Evolutionary conservation across 164 flowering plant genomes (phyloP).

Genomic region (Piper betle): DNA sequence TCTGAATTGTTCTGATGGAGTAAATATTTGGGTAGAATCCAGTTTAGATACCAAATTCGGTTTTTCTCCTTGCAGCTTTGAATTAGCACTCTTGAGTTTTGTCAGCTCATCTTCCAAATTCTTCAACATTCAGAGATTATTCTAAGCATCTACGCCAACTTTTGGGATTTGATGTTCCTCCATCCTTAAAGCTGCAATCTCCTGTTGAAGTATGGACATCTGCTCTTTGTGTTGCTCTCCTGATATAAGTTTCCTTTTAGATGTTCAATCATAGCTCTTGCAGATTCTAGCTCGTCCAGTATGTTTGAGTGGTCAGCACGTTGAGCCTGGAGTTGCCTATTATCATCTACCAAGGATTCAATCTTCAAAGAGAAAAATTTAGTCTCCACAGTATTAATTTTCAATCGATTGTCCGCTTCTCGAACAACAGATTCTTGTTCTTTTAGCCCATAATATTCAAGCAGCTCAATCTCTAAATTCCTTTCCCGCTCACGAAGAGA

Average conservation of each 20-base stretch:
- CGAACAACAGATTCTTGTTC: slow-evolving; percentile 60
- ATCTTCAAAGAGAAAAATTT: slow-evolving; percentile 57
- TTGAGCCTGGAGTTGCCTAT: slow-evolving; percentile 47
- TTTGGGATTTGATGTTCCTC: slow-evolving; percentile 22
- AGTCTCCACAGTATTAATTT: slow-evolving; percentile 54
- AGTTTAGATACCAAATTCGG: slow-evolving; percentile 41
- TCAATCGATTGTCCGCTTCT: slow-evolving; percentile 72
- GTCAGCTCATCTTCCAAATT: slow-evolving; percentile 37
- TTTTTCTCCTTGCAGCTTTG: slow-evolving; percentile 45
- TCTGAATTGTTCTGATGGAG: slow-evolving; percentile 42
- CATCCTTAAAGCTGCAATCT: slow-evolving; percentile 39
- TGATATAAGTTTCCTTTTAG: slow-evolving; percentile 44
- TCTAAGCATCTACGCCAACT: slow-evolving; percentile 14
- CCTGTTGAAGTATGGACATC: slow-evolving; percentile 41
- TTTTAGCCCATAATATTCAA: no score
- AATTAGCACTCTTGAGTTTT: slow-evolving; percentile 37
- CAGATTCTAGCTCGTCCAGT: slow-evolving; percentile 59
- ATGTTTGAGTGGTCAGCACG: slow-evolving; percentile 42
- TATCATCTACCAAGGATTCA: slow-evolving; percentile 68
- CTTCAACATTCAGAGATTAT: slow-evolving; percentile 26
- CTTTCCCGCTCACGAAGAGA: slow-evolving; percentile 64
- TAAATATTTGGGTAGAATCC: slow-evolving; percentile 53
- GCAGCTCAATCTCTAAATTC: slow-evolving; percentile 52
- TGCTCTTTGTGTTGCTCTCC: slow-evolving; percentile 52
- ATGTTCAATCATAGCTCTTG: no score